Evolutionary conservation across 345 rosid species (phyloP).

Genomic region (Eucalyptus grandis): DNA sequence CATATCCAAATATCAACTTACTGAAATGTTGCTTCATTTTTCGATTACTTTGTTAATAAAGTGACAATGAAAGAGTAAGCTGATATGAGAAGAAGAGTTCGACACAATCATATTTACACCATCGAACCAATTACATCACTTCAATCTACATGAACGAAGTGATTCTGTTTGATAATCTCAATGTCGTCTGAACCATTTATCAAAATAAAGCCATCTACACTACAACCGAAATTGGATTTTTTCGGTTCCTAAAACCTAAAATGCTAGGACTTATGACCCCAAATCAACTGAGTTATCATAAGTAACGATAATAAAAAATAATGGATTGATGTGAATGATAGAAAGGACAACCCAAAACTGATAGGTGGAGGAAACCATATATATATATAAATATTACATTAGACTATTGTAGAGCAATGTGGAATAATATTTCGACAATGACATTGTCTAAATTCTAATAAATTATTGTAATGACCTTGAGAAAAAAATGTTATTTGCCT

Average conservation of each 20-base stretch:
- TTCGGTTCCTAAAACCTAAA: background rate
- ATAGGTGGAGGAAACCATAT: background rate
- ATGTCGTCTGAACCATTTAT: background rate
- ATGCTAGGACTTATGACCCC: background rate
- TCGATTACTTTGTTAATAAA: background rate
- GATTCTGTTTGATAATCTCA: background rate
- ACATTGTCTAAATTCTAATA: fast-evolving
- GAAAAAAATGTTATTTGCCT: background rate
- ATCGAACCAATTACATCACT: background rate
- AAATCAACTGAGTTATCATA: background rate
- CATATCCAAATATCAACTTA: background rate
- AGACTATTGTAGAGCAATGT: background rate
- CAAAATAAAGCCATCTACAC: background rate
- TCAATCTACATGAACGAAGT: background rate
- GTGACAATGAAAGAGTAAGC: background rate
- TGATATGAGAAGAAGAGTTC: background rate
- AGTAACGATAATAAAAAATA: background rate
- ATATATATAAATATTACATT: background rate
- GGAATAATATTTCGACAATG: background rate
- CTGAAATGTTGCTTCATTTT: background rate
- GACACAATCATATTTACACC: background rate
- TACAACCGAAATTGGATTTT: background rate
- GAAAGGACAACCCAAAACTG: too few relatives aligned
- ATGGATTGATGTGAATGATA: background rate
- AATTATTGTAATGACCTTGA: background rate